Base-by-base conservation (phyloP, 73 alveolate genomes). In the Stentor coeruleus region DNA sequence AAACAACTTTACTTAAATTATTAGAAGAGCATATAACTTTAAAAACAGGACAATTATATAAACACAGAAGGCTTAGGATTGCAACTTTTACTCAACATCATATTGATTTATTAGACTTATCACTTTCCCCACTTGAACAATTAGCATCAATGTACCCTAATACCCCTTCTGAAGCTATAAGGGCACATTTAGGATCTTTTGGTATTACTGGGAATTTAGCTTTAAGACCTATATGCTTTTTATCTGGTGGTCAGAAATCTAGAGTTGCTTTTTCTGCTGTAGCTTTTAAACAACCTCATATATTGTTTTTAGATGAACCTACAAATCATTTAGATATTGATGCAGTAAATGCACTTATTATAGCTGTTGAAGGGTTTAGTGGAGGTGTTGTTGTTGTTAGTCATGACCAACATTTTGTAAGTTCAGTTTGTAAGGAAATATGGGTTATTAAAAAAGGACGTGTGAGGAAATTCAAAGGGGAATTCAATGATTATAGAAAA, bases 291-390 rank as follows among this genome's bases (percentile, higher is more conserved):
- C 94, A 96, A 87, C 99, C 99, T 26, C 99, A 97, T 85, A 96
- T 97, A 55, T 89, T 97, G 81, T 86, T 97, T 77, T 87, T 97
- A 95, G 99, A 97, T 91, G 99, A 97, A 93, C 99, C 99, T 66
- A 97, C 99, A 36, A 97, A 97, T 87, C 99, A 97, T 84, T 88
- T 97, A 87, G 99, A 97, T 88, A 93, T 97, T 60, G 99, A 97
- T 86, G 99, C 99, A 39, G 97, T 97, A 72, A 96, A 96, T 93
- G 99, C 99, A 3, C 93, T 97, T 82, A 93, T 93, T 84, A 93
- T 95, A 80, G 99, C 99, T 3, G 82, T 96, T 35, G 94, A 96
- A 82, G 90, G 91, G 58, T 97, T 95, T 92, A 93, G 95, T 82
- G 99, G 99, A 59, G 99, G 99, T 28, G 85, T 97, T 36, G 92